Conservation (phyloP, 202 grass and related monocot genomes). For the Panicum hallii region DNA sequence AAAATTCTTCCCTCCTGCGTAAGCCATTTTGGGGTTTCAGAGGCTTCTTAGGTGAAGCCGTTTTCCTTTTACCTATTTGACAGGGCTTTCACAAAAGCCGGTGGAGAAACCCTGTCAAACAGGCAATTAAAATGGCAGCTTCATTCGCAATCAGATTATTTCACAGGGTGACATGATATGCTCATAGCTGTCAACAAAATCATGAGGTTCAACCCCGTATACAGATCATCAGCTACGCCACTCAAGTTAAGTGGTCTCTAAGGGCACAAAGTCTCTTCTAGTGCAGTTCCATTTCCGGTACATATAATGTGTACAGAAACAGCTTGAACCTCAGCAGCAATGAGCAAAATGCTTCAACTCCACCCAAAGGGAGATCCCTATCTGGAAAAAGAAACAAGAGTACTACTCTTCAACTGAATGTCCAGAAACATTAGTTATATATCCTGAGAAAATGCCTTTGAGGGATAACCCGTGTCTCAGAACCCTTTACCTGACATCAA, state of each 20-base stretch:
- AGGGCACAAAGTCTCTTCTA: neutral
- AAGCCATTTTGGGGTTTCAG: no score
- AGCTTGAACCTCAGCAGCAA: constrained; percentile 9
- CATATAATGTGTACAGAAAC: neutral
- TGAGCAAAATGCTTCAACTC: constrained; percentile 14
- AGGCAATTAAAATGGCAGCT: no score
- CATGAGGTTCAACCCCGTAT: neutral
- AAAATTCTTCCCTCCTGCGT: no score
- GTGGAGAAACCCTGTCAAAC: no score
- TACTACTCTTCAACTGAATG: neutral
- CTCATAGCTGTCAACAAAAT: neutral
- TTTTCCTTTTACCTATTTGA: no score
- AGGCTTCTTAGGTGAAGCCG: no score
- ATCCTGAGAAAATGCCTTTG: neutral
- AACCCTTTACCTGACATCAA: neutral
- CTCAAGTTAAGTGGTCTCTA: neutral
- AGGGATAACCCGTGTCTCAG: neutral
- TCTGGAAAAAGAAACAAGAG: constrained; percentile 20
- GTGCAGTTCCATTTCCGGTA: constrained; percentile 18
- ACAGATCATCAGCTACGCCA: constrained; percentile 26
- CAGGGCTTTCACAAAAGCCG: no score
- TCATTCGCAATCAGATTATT: no score
- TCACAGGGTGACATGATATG: no score
- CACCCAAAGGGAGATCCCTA: neutral
- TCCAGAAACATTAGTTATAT: neutral